These are phyloP conservation scores for Samsoniella hepiali DNA, from an alignment of 2,329 filamentous ascomycete species.

Conservation along the genomic window DNA sequence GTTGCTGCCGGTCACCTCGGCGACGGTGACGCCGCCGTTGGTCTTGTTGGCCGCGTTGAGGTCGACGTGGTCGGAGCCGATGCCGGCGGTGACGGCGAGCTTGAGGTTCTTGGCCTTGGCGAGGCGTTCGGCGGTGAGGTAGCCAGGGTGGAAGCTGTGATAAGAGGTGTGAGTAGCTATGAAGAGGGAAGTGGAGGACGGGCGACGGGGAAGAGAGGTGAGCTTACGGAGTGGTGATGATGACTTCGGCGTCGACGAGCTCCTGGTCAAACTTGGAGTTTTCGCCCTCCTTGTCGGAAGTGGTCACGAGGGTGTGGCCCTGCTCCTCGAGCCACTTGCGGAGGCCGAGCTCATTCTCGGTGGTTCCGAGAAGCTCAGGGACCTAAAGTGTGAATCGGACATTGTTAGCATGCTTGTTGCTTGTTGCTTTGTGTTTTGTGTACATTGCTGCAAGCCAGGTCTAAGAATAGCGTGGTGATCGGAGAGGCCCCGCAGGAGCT, in stretches of 20 bases:
- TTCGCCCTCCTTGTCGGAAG: slow-evolving; percentile 94
- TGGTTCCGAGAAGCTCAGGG: slow-evolving; percentile 86
- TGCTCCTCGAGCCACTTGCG: slow-evolving; percentile 97
- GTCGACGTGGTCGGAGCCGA: slow-evolving; percentile 98
- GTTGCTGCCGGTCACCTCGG: slow-evolving; percentile 96
- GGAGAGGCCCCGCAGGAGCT: background rate
- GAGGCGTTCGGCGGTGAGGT: slow-evolving; percentile 93
- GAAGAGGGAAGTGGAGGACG: background rate
- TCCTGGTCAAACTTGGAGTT: slow-evolving; percentile 93
- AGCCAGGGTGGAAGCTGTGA: slow-evolving; percentile 89
- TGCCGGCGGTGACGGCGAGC: slow-evolving; percentile 93
- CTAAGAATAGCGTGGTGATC: slow-evolving; percentile 9
- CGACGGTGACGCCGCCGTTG: slow-evolving; percentile 95
- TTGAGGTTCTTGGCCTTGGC: slow-evolving; percentile 99
- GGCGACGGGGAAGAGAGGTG: background rate
- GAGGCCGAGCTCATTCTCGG: slow-evolving; percentile 96
- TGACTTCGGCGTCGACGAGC: slow-evolving; percentile 93
- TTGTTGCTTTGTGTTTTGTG: no score
- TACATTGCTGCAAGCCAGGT: background rate
- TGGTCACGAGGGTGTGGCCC: slow-evolving; percentile 94
- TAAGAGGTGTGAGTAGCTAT: background rate
- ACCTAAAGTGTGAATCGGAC: slow-evolving; percentile 41
- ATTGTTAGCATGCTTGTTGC: background rate
- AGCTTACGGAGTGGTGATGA: slow-evolving; percentile 92
- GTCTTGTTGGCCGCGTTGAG: slow-evolving; percentile 96